These are phyloP conservation scores for Stachybotrys chlorohalonatus DNA, from an alignment of 2,329 filamentous ascomycete genomes.

Conservation along the genomic window DNA sequence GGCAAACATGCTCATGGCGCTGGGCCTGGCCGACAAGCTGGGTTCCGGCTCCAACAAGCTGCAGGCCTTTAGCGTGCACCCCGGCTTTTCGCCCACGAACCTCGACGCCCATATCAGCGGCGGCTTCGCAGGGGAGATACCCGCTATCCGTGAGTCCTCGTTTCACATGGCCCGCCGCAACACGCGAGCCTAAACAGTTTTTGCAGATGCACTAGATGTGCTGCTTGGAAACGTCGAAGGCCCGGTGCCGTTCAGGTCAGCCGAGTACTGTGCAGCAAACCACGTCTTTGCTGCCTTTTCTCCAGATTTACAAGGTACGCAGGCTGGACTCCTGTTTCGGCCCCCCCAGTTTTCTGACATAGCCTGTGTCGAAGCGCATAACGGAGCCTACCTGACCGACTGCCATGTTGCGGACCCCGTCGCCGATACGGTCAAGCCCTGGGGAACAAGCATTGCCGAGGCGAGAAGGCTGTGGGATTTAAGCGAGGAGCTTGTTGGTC, in stretches of 20 bases:
- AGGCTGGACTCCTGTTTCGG: too few species aligned
- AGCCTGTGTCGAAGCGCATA: neutral
- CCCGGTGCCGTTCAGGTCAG: neutral
- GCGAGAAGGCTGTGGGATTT: conserved; percentile 7
- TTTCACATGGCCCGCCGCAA: too few species aligned
- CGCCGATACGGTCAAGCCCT: conserved; percentile 5
- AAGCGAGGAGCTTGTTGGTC: conserved; percentile 8
- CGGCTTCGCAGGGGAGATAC: too few species aligned
- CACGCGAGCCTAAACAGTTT: too few species aligned
- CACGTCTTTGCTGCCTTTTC: conserved; percentile 8
- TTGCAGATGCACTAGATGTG: neutral
- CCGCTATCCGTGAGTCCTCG: too few species aligned
- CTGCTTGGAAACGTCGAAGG: conserved; percentile 1
- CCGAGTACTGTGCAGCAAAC: conserved; percentile 4
- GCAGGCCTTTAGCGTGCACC: conserved; percentile 4
- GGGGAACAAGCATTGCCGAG: conserved; percentile 5
- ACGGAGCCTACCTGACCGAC: conserved; percentile 5
- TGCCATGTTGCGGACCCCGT: conserved; percentile 5
- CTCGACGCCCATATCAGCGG: too few species aligned
- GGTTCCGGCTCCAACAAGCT: conserved; percentile 2
- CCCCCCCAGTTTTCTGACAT: too few species aligned
- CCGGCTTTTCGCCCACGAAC: neutral
- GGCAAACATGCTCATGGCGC: conserved; percentile 22
- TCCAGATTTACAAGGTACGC: neutral
- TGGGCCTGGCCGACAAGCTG: conserved; percentile 9